A percentile compares a stretch with the other conserved stretches of the same genome.
Conservation (phyloP, 345 rosid genomes). For the Salix exigua region DNA sequence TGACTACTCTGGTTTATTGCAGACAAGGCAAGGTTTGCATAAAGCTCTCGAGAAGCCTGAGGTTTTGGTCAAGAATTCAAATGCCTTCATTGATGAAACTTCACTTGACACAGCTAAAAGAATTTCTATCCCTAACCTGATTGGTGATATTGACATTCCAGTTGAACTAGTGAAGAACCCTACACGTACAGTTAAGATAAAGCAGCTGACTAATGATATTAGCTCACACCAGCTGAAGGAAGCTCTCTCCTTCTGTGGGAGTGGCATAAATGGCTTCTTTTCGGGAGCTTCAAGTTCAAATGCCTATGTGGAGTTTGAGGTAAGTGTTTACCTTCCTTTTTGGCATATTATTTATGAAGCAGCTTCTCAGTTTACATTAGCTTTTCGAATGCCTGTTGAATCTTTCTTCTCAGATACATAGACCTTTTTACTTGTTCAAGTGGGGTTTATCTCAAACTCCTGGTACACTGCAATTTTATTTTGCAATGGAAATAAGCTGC, state of each 20-base stretch:
- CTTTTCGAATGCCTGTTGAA: not conserved
- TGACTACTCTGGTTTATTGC: slow-evolving; percentile 1
- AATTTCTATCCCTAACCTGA: slow-evolving; percentile 32
- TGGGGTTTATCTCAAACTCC: too few species aligned
- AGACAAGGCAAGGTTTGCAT: slow-evolving; percentile 28
- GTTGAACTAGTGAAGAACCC: slow-evolving; percentile 38
- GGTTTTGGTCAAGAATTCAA: not conserved
- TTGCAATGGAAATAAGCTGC: too few species aligned
- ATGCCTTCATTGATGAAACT: slow-evolving; percentile 25
- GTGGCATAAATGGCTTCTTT: slow-evolving; percentile 26
- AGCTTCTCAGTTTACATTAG: not conserved
- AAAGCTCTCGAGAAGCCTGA: slow-evolving; percentile 29
- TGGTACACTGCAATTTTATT: too few species aligned
- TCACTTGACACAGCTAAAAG: slow-evolving; percentile 17
- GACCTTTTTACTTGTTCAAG: too few species aligned
- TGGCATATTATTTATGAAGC: not conserved
- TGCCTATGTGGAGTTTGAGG: slow-evolving; percentile 45
- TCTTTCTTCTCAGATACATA: not conserved
- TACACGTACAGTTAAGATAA: slow-evolving; percentile 30
- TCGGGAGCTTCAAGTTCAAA: slow-evolving; percentile 32
- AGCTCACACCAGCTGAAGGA: slow-evolving; percentile 33
- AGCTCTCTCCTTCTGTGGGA: slow-evolving; percentile 32
- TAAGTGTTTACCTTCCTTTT: slow-evolving; percentile 3
- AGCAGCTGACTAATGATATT: slow-evolving; percentile 18
- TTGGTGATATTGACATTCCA: slow-evolving; percentile 42